Percentiles rank a stretch among this genome's conserved stretches.
phyloP scores from a whole-genome alignment of 495 filamentous ascomycete genomes.

The Aspergillus affinis region DNA sequence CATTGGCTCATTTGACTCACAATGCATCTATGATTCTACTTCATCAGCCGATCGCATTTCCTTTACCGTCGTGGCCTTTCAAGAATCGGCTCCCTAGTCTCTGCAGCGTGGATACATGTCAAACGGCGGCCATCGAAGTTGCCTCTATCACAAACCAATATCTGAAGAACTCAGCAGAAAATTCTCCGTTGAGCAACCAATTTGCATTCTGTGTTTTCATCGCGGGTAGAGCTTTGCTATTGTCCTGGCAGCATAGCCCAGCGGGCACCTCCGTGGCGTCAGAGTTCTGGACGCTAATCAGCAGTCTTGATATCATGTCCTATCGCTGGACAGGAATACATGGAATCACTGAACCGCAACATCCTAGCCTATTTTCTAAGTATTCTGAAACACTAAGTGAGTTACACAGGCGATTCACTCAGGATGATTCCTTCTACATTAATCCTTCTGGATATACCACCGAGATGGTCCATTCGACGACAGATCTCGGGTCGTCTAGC shows the following conservation, averaged over 20 bases:
- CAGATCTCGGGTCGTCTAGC: not conserved
- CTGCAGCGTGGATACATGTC: constrained; percentile 43
- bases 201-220: constrained; percentile 44
- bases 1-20: constrained; percentile 46
- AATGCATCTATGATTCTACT: constrained; percentile 47
- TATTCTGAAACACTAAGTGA: constrained; percentile 7
- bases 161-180: constrained; percentile 26
- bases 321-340: constrained; percentile 23
- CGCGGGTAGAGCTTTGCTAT: constrained; percentile 34
- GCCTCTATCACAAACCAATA: constrained; percentile 38
- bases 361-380: constrained; percentile 3
- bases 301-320: constrained; percentile 33
- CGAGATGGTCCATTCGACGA: constrained; percentile 4
- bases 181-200: constrained; percentile 28
- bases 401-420: constrained; percentile 2
- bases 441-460: constrained; percentile 6
- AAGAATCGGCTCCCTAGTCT: constrained; percentile 33
- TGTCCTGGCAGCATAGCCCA: constrained; percentile 22
- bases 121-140: constrained; percentile 39
- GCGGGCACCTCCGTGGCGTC: constrained; percentile 19
- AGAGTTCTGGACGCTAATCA: constrained; percentile 32
- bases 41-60: constrained; percentile 47
- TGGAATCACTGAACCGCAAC: not conserved
- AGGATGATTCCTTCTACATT: constrained; percentile 1
- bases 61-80: constrained; percentile 31